These are phyloP conservation scores for Herpetomonas samuelpessoai DNA, from an alignment of 208 protist species.

Conservation along the genomic window DNA sequence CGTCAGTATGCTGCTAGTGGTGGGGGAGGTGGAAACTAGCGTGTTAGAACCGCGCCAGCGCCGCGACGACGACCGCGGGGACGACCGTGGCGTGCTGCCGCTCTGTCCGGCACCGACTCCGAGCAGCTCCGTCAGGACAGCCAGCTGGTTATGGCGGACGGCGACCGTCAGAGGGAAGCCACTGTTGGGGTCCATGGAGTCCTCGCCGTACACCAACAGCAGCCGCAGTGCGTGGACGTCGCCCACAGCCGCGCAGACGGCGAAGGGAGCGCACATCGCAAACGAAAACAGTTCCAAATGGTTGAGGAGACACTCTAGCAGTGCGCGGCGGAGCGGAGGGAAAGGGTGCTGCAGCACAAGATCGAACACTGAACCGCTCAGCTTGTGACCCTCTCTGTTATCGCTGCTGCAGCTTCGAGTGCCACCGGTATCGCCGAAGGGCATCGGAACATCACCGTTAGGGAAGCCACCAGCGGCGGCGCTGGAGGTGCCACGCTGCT, in stretches of 20 bases:
- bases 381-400: not conserved
- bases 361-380: conserved; percentile 32
- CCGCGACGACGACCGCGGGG: not conserved
- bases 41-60: not conserved
- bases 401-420: conserved; percentile 1
- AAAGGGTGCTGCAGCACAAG: conserved; percentile 37
- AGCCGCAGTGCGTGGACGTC: conserved; percentile 21
- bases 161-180: conserved; percentile 40
- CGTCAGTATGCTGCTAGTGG: not conserved
- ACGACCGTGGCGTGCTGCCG: not conserved
- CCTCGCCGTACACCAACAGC: conserved; percentile 19
- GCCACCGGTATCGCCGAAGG: no score
- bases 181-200: conserved; percentile 33
- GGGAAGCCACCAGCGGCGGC: no score
- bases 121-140: conserved; percentile 18
- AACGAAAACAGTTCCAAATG: conserved; percentile 22
- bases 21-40: no score
- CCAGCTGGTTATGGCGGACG: conserved; percentile 24
- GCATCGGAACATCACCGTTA: no score
- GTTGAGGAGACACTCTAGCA: conserved; percentile 23
- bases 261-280: conserved; percentile 36
- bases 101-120: no score
- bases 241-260: conserved; percentile 31
- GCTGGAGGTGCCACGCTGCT: no score
- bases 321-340: conserved; percentile 16